Base-by-base conservation (phyloP, 2,329 filamentous ascomycete genomes). In the Aspergillus pseudotamarii region DNA sequence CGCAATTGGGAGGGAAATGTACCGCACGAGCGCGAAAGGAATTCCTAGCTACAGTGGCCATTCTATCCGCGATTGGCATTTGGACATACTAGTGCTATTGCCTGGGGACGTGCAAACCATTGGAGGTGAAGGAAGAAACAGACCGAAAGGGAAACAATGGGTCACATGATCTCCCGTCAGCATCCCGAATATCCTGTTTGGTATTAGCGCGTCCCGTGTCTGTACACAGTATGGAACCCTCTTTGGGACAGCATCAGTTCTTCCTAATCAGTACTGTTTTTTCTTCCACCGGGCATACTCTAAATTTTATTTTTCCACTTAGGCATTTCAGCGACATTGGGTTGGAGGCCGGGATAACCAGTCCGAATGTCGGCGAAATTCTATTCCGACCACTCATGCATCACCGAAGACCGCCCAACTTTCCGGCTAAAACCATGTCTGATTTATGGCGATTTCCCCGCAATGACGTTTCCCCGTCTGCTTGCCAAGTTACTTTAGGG, bases 11-110 rank as follows among this genome's bases (percentile, higher is more conserved):
- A 26, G 36, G 45, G n/a, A 53, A 32, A 56, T 67, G 23, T 69
- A 72, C 69, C 45, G 71, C 71, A 32, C 71, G 69, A 8, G 68
- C 59, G 32, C 71, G 69, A 58, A 72, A 72, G 1, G 70, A 72
- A 19, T 58, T 66, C 2, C 67, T 64, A 6, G 51, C 45, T n/a
- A 23, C 56, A 16, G 64, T 59, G 8, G 57, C 38, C 21, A 51
- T 56, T n/a, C 57, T 61, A 6, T 64, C 60, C 38, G 64, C 48
- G 63, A 68, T 67, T 41, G 16, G 2, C 3, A 41, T n/a, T 3
- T 19, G 2, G 19, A 12, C 6, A n/a, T 41, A n/a, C n/a, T n/a
- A 41, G 16, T n/a, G 38, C 19, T 41, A n/a, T 41, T n/a, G 19
- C n/a, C 19, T 41, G 16, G 38, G 9, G 38, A 41, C 16, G 16